Evolutionary conservation across 345 rosid species (phyloP), one percentile per base, ranked within the genome.

Genomic region (Brassica incana): DNA sequence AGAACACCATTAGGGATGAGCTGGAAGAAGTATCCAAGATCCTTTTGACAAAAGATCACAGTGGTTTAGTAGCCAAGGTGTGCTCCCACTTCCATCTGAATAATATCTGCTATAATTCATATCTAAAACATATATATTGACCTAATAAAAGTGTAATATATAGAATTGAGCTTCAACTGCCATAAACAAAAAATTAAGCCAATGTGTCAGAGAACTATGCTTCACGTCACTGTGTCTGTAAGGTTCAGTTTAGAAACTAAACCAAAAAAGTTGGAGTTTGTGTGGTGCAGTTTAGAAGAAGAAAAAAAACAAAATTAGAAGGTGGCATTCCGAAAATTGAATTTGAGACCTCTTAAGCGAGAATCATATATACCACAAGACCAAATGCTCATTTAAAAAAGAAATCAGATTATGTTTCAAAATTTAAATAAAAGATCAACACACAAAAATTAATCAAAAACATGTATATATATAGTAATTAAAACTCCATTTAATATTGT

Each of bases 281-380:
- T 15, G 48, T 16, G 27, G 69, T 65, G 25, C 68, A 65, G 9
- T 65, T 18, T 18, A 56, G 62, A 8, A 1, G 10, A 35, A 16
- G 40, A 2, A 8, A 5, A 16, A 66, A 16, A 16, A 54, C 1
- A 4, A 2, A 5, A 2, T 16, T 8, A 8, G 5, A 7, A 1
- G 0, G 85, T 80, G 84, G 84, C 84, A 85, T 85, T 92, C 89
- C 89, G 86, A 88, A 87, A 88, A 86, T 90, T 87, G 89, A 86
- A 85, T 90, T 89, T 88, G 86, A 87, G 89, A 85, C 90, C 90
- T 89, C 89, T 89, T 85, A 92, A 92, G 90, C 95, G 89, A 90
- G 91, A 88, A 90, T 89, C 89, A 86, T 89, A 80, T 8, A 38
- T 38, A 38, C 89, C 93, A 89, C 90, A 87, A 88, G 89, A 88